A percentile compares a stretch with the other conserved stretches of the same genome.
Evolutionary conservation across 176 grass and related monocot genomes (phyloP).

Genomic region (Typha latifolia): DNA sequence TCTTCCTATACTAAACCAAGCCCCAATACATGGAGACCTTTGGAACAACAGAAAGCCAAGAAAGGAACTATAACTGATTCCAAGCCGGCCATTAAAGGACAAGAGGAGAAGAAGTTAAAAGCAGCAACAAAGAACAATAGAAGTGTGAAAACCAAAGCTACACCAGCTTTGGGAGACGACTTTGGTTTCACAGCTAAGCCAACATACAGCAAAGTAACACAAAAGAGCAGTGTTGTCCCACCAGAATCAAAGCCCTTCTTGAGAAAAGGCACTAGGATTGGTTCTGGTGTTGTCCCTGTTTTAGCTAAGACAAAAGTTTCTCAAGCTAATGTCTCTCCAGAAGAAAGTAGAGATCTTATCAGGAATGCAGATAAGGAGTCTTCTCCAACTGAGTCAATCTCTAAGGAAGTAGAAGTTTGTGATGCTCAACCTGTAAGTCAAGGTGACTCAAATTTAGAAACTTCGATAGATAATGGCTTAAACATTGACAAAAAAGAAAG

Average conservation of each 20-base stretch:
- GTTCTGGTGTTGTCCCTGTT: constrained; percentile 26
- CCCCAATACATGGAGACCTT: constrained; percentile 40
- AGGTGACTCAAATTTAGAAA: constrained; percentile 80
- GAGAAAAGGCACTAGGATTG: constrained; percentile 52
- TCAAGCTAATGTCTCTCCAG: constrained; percentile 45
- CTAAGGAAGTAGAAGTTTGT: constrained; percentile 74
- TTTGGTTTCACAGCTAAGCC: constrained; percentile 36
- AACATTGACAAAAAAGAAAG: constrained; percentile 85
- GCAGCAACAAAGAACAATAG: constrained; percentile 35
- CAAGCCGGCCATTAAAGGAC: constrained; percentile 41
- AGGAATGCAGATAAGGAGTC: constrained; percentile 62
- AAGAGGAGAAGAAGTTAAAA: constrained; percentile 64
- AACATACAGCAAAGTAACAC: constrained; percentile 73
- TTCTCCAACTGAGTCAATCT: constrained; percentile 42
- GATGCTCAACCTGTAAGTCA: constrained; percentile 82
- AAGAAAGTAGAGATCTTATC: constrained; percentile 49
- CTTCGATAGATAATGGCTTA: constrained; percentile 66
- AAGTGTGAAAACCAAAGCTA: constrained; percentile 38
- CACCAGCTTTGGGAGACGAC: constrained; percentile 45
- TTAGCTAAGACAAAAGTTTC: constrained; percentile 50
- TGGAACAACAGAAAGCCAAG: constrained; percentile 36
- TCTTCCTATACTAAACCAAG: constrained; percentile 29
- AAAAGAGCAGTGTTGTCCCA: constrained; percentile 94
- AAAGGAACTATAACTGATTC: constrained; percentile 27
- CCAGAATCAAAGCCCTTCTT: constrained; percentile 63